Evolutionary conservation across 176 grass and related monocot genomes (phyloP).

Genomic region (Oryza officinalis): DNA sequence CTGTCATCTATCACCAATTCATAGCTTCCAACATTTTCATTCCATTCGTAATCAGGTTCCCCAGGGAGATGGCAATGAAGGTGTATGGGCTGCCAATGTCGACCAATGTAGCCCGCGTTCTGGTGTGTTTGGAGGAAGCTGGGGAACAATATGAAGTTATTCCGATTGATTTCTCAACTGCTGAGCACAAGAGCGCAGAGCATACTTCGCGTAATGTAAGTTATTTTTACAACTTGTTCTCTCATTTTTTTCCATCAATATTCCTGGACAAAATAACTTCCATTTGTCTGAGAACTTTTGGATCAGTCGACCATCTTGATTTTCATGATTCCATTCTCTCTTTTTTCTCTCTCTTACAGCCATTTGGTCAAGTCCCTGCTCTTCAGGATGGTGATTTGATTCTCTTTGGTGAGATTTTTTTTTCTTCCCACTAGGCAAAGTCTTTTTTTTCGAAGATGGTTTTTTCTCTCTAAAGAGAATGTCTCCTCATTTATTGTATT

Average conservation of each 20-base stretch:
- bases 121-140: constrained; percentile 8
- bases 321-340: not conserved
- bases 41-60: not conserved
- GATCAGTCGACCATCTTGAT: not conserved
- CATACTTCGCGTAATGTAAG: not conserved
- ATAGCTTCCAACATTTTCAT: not conserved
- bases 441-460: too few species aligned
- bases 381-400: not conserved
- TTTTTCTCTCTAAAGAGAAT: too few species aligned
- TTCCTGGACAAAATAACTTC: not conserved
- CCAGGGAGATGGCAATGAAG: not conserved
- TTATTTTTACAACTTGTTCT: not conserved
- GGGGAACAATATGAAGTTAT: constrained; percentile 7
- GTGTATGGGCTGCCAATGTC: constrained; percentile 5
- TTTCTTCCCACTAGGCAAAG: not conserved
- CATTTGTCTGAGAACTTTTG: not conserved
- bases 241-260: not conserved
- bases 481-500: too few species aligned
- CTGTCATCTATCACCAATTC: not conserved
- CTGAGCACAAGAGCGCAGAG: not conserved
- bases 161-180: not conserved
- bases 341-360: not conserved
- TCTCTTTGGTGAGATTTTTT: not conserved
- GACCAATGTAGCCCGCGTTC: not conserved
- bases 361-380: not conserved